Evolutionary conservation across 2,329 filamentous ascomycete genomes (phyloP), one percentile per base, ranked within the genome.

Genomic region (Exophiala dermatitidis): DNA sequence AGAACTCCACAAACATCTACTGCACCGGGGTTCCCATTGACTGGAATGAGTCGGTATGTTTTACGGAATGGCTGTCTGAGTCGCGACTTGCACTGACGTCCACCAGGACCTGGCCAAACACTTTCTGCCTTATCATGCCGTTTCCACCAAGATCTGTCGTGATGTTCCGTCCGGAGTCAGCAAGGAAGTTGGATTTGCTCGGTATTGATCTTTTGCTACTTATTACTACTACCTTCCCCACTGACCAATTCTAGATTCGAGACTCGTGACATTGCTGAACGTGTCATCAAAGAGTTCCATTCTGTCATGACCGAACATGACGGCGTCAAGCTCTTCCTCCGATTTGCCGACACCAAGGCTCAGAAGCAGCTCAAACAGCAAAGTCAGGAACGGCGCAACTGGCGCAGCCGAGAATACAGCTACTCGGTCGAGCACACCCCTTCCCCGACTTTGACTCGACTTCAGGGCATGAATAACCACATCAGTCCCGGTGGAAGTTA

Each of bases 281-380:
- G 90, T 62, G 84, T 98, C 62, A 89, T 98, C 70, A 77, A 79
- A 63, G 83, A 86, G 60, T 98, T 87, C 72, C 90, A 95, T 71
- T 91, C 93, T 60, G 76, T 84, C 62, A 74, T 80, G 31, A 79
- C 88, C 61, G 87, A 87, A 38, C 83, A 86, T 33, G 88, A 95
- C 65, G 83, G 85, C 30, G 81, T 93, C 60, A 84, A 90, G 59
- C 82, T 93, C 72, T 90, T 96, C 72, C 90, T 98, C 63, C 90
- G 93, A 61, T 98, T 95, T 69, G 91, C 94, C 59, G 93, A 98
- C 67, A 98, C 93, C 36, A 88, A 93, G 51, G 87, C 91, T 58
- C 93, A 98, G 72, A 98, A 98, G 76, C 83, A 93, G 67, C 79
- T 98, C 63, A 98, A 98, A 79, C 86, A 93, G 60, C 86, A 96